Conservation (phyloP, 139 green algal genomes). For the Coelastrella sp. region DNA sequence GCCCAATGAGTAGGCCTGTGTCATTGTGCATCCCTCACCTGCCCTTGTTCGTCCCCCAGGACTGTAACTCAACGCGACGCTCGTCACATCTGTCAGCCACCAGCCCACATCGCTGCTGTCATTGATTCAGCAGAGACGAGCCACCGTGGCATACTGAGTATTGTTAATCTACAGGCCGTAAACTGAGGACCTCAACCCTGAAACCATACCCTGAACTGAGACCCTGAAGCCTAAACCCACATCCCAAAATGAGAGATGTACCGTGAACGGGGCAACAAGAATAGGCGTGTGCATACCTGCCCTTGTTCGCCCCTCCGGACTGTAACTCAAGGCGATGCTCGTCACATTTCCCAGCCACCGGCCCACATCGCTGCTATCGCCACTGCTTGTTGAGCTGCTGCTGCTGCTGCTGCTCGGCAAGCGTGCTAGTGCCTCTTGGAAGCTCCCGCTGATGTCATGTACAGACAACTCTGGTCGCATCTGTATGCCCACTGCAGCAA, state of each 20-base stretch:
- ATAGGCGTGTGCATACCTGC: background rate
- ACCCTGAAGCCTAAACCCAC: too few species aligned
- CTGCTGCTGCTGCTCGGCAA: background rate
- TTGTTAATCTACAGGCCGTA: too few species aligned
- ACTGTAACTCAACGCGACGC: background rate
- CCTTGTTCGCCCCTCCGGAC: constrained; percentile 4
- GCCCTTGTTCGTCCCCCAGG: too few species aligned
- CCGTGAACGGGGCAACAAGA: too few species aligned
- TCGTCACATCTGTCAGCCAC: background rate
- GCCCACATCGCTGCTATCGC: background rate
- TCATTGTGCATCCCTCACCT: too few species aligned
- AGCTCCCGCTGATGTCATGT: background rate
- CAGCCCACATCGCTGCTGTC: background rate
- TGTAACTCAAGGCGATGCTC: constrained; percentile 25
- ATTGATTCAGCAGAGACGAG: too few species aligned
- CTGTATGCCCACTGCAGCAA: constrained; percentile 38
- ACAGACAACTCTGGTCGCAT: constrained; percentile 6
- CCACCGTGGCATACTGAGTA: too few species aligned
- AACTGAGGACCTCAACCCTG: too few species aligned
- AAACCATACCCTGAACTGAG: too few species aligned
- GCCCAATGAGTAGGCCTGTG: too few species aligned
- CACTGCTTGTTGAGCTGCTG: constrained; percentile 4
- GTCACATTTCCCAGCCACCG: constrained; percentile 3
- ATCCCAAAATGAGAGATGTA: too few species aligned
- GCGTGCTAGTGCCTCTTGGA: background rate